Evolutionary conservation across 2,329 filamentous ascomycete species (phyloP).

Genomic region (Ophiosphaerella narmari): DNA sequence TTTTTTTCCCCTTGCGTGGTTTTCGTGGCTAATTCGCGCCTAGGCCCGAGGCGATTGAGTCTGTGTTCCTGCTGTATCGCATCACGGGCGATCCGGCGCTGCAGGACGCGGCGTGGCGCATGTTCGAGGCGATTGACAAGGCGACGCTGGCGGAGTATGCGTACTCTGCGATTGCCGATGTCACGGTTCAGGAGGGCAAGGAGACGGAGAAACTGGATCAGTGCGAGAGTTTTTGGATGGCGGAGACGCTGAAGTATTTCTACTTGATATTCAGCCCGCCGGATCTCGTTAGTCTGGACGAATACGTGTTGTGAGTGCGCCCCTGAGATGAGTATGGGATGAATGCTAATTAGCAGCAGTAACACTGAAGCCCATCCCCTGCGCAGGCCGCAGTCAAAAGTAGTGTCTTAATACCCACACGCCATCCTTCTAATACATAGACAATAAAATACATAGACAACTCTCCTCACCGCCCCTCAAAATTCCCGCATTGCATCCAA

Average conservation of each 20-base stretch:
- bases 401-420: neutral
- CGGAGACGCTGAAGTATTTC: slow-evolving; percentile 92
- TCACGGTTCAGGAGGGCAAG: slow-evolving; percentile 50
- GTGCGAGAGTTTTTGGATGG: slow-evolving; percentile 80
- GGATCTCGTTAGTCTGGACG: slow-evolving; percentile 67
- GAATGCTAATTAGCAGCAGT: slow-evolving; percentile 18
- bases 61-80: slow-evolving; percentile 87
- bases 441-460: too few species aligned
- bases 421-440: too few species aligned
- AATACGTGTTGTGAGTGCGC: slow-evolving; percentile 61
- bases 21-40: slow-evolving; percentile 10
- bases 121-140: slow-evolving; percentile 75
- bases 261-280: slow-evolving; percentile 78
- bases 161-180: slow-evolving; percentile 72
- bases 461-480: neutral
- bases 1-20: too few species aligned
- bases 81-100: slow-evolving; percentile 78
- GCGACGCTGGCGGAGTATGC: slow-evolving; percentile 69
- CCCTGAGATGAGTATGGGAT: neutral
- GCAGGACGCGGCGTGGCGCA: slow-evolving; percentile 83
- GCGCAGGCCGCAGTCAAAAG: slow-evolving; percentile 37
- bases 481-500: slow-evolving; percentile 46
- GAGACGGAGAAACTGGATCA: slow-evolving; percentile 36
- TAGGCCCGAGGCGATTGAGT: slow-evolving; percentile 85
- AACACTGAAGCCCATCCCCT: slow-evolving; percentile 62